A percentile compares a stretch with the other conserved stretches of the same genome.
Evolutionary conservation across 306 rosid species (phyloP).

Genomic region (Lathyrus oleraceus): DNA sequence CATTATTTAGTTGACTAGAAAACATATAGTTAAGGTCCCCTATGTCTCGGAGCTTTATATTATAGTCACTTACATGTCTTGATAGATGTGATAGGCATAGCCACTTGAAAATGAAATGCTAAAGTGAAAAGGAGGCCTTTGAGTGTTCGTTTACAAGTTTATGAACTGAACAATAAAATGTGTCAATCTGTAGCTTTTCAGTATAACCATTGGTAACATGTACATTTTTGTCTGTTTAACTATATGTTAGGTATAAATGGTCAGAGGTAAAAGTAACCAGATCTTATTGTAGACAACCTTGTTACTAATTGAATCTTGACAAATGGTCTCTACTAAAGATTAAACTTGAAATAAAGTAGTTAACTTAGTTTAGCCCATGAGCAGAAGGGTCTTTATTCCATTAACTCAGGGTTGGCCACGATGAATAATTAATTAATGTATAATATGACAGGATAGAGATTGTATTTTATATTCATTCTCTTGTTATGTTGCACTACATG

Average conservation of each 20-base stretch:
- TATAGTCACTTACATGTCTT: not conserved
- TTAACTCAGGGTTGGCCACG: constrained; percentile 21
- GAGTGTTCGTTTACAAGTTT: constrained; percentile 16
- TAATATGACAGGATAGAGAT: constrained; percentile 11
- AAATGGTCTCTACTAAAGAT: constrained; percentile 12
- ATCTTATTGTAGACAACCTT: constrained; percentile 16
- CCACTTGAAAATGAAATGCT: constrained; percentile 24
- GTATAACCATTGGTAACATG: constrained; percentile 1
- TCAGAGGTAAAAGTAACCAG: not conserved
- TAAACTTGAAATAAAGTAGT: constrained; percentile 19
- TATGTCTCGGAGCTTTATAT: constrained; percentile 18
- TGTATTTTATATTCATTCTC: constrained; percentile 19
- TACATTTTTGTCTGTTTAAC: not conserved
- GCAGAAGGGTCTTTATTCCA: constrained; percentile 14
- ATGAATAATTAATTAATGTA: constrained; percentile 5
- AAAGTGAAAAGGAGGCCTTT: constrained; percentile 16
- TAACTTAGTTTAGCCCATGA: not conserved
- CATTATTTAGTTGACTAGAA: constrained; percentile 4
- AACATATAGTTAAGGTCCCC: constrained; percentile 7
- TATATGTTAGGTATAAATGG: constrained; percentile 12
- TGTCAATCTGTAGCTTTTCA: not conserved
- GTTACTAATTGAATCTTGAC: constrained; percentile 14
- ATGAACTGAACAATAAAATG: constrained; percentile 15
- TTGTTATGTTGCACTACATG: constrained; percentile 10
- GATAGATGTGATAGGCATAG: constrained; percentile 12